Conservation (phyloP, 2,329 filamentous ascomycete genomes). For the Pseudogymnoascus sp. region DNA sequence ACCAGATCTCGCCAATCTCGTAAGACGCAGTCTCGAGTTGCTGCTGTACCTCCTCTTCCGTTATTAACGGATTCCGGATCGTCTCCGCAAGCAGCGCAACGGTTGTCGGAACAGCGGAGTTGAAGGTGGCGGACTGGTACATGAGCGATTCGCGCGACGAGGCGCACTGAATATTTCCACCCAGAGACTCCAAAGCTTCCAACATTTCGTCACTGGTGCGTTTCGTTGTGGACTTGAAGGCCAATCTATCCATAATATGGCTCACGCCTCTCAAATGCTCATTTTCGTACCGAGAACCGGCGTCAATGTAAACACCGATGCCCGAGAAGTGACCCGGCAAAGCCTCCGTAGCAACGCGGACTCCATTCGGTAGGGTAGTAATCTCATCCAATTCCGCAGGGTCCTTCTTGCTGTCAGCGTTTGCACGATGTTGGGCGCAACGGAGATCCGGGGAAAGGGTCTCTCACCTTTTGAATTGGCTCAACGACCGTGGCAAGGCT, state of each 20-base stretch:
- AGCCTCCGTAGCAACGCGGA: slow-evolving; percentile 90
- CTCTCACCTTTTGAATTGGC: slow-evolving; percentile 26
- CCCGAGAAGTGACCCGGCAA: slow-evolving; percentile 91
- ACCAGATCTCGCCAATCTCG: slow-evolving; percentile 96
- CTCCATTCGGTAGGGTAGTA: slow-evolving; percentile 82
- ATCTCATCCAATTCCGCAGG: slow-evolving; percentile 80
- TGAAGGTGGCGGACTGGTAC: slow-evolving; percentile 98
- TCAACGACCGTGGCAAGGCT: slow-evolving; percentile 26
- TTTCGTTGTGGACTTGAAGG: slow-evolving; percentile 78
- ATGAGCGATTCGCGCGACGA: slow-evolving; percentile 93
- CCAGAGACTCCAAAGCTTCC: slow-evolving; percentile 76
- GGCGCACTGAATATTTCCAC: slow-evolving; percentile 94
- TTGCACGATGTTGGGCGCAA: slow-evolving; percentile 2
- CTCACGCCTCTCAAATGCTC: slow-evolving; percentile 77
- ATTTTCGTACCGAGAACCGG: slow-evolving; percentile 89
- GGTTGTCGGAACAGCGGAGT: slow-evolving; percentile 76
- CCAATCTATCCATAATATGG: slow-evolving; percentile 90
- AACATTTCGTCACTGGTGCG: slow-evolving; percentile 77
- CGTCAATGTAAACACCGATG: slow-evolving; percentile 91
- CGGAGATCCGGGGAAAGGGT: neutral
- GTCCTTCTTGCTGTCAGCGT: slow-evolving; percentile 45
- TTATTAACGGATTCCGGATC: slow-evolving; percentile 76
- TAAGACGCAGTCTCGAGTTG: slow-evolving; percentile 90
- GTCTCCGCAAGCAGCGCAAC: slow-evolving; percentile 86
- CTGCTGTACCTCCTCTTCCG: slow-evolving; percentile 74